phyloP scores from a whole-genome alignment of 495 filamentous ascomycete species.

The Xylaria sp. region DNA sequence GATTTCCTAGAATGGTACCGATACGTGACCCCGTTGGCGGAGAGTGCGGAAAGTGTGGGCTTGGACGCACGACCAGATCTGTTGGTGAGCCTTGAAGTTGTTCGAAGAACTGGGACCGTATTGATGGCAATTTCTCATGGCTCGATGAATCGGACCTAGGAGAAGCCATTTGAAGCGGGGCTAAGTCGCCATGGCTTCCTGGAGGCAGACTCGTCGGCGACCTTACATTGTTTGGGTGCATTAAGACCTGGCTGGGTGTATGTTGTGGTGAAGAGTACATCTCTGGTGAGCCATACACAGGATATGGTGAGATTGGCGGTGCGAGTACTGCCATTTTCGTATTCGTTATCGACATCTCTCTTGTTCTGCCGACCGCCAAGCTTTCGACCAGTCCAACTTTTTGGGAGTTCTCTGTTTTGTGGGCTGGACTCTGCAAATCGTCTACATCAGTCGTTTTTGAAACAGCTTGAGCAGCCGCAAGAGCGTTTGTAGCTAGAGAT shows the following conservation, averaged over 20 bases:
- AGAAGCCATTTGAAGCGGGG: slow-evolving; percentile 58
- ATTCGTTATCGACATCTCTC: slow-evolving; percentile 34
- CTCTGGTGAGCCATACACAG: slow-evolving; percentile 35
- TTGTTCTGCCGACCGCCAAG: slow-evolving; percentile 22
- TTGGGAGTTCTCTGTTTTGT: slow-evolving; percentile 33
- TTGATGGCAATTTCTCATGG: slow-evolving; percentile 54
- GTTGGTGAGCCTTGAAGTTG: slow-evolving; percentile 41
- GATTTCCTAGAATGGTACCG: slow-evolving; percentile 38
- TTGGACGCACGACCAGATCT: slow-evolving; percentile 35
- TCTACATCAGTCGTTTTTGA: slow-evolving; percentile 39
- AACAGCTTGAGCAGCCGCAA: slow-evolving; percentile 38
- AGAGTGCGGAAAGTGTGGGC: slow-evolving; percentile 42
- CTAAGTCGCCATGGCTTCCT: slow-evolving; percentile 47
- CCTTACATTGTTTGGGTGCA: slow-evolving; percentile 40
- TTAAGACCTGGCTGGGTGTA: slow-evolving; percentile 37
- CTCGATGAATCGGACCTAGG: slow-evolving; percentile 52
- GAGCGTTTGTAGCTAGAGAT: slow-evolving; percentile 49
- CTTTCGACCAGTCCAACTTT: slow-evolving; percentile 25
- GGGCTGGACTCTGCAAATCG: slow-evolving; percentile 29
- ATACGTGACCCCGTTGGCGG: slow-evolving; percentile 40
- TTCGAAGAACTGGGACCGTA: slow-evolving; percentile 50
- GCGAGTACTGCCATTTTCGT: slow-evolving; percentile 39
- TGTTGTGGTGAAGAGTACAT: slow-evolving; percentile 34
- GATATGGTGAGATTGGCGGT: slow-evolving; percentile 39
- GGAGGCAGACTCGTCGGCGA: slow-evolving; percentile 43